Percentiles rank a stretch among this genome's conserved stretches.
phyloP scores from a whole-genome alignment of 768 basidiomycete species.

The Agrocybe chaxingu region DNA sequence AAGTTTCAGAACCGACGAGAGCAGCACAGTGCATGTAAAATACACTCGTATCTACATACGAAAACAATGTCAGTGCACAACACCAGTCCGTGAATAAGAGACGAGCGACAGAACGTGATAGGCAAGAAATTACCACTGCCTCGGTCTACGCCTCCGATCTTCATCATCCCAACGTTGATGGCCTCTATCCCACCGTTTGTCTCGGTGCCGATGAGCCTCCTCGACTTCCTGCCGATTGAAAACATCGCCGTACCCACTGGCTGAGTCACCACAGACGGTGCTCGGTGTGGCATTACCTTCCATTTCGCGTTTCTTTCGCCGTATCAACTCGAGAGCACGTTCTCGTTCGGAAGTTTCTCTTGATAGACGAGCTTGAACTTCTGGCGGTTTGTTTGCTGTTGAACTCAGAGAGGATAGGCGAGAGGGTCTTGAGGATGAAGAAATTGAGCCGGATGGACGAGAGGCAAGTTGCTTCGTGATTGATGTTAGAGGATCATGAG shows the following conservation, averaged over 20 bases:
- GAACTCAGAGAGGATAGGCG: conserved; percentile 16
- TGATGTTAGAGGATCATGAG: conserved; percentile 70
- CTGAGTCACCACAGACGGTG: conserved; percentile 51
- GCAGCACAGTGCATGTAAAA: conserved; percentile 3
- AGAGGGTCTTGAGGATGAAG: conserved; percentile 14
- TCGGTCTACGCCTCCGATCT: conserved; percentile 7
- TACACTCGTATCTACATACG: too few species aligned
- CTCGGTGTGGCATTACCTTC: conserved; percentile 69
- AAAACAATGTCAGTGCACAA: not conserved
- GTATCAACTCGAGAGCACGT: conserved; percentile 70
- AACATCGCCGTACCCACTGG: conserved; percentile 59
- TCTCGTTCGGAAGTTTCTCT: conserved; percentile 76
- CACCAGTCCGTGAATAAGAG: not conserved
- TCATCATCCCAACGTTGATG: conserved; percentile 12
- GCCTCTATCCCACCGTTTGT: conserved; percentile 19
- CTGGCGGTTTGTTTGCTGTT: conserved; percentile 28
- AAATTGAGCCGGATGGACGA: conserved; percentile 24
- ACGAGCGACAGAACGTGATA: not conserved
- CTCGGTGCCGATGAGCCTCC: conserved; percentile 58
- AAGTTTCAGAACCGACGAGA: not conserved
- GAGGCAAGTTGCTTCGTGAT: conserved; percentile 65
- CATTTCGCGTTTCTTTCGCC: conserved; percentile 61
- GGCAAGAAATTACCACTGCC: conserved; percentile 11
- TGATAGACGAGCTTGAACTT: conserved; percentile 56
- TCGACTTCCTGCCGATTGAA: conserved; percentile 71